These are phyloP conservation scores for Candida quercuum DNA, from an alignment of 805 yeast genomes.

Conservation along the genomic window DNA sequence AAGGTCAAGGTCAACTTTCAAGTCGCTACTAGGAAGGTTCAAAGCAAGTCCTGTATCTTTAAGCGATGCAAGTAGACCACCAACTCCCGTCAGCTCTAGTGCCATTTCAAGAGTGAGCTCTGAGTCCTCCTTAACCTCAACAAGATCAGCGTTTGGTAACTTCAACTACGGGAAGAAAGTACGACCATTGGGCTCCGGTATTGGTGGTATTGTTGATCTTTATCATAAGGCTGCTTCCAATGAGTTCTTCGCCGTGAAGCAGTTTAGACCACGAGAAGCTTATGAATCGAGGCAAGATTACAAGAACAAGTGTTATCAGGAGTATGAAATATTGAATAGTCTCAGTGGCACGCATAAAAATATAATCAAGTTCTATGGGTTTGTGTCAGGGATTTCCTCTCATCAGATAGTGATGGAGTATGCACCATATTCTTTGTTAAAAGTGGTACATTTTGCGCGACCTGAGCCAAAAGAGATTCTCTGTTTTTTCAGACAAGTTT, in stretches of 20 bases:
- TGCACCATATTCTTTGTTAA: conserved; percentile 82
- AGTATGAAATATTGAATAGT: conserved; percentile 68
- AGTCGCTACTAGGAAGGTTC: too few relatives aligned
- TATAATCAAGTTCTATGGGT: conserved; percentile 67
- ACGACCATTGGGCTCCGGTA: conserved; percentile 24
- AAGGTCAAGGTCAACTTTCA: too few relatives aligned
- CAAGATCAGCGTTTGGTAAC: neutral
- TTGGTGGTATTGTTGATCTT: conserved; percentile 32
- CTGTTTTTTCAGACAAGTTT: conserved; percentile 79
- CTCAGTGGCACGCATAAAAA: conserved; percentile 58
- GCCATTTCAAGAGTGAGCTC: neutral
- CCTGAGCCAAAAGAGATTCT: conserved; percentile 59
- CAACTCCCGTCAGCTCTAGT: too few relatives aligned
- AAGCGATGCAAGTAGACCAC: too few relatives aligned
- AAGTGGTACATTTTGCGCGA: conserved; percentile 77
- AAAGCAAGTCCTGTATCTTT: too few relatives aligned
- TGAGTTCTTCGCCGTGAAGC: conserved; percentile 37
- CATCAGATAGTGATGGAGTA: conserved; percentile 82
- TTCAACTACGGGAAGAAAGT: conserved; percentile 16
- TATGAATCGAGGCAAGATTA: conserved; percentile 64
- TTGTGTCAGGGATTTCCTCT: conserved; percentile 53
- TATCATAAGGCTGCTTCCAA: conserved; percentile 14
- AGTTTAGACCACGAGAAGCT: conserved; percentile 34
- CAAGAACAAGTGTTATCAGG: conserved; percentile 66
- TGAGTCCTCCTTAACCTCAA: neutral